Base-by-base conservation (phyloP, 106 monocot species). In the Phalaenopsis equestris region DNA sequence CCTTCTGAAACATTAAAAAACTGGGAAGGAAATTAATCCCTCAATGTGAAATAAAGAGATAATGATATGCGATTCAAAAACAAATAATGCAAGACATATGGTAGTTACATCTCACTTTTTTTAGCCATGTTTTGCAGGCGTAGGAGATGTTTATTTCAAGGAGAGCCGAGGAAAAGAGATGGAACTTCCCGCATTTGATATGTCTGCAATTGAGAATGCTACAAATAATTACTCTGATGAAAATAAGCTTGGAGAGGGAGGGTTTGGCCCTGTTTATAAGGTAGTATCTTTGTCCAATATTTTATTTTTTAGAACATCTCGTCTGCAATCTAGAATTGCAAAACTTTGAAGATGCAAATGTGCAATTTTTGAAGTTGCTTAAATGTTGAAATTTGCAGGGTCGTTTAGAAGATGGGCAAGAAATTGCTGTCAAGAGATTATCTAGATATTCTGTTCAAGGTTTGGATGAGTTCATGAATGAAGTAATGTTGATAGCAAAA, bases 201-300 rank as follows among this genome's bases (percentile, higher is more conserved):
- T 82, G 77, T 30, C 14, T 67, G 24, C 67, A 39, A 77, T 82
- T 56, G 49, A 38, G 17, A 68, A 21, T 77, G 77, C 82, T 12
- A 82, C 82, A 19, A 82, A 70, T n/a, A 72, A 77, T 55, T 82
- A 77, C 55, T 82, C 77, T 36, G 36, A 55, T 5, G 70, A 67
- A 82, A 82, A 82, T 67, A 82, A 82, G 39, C 76, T 82, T 41
- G 82, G 82, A 64, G 77, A 82, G 43, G 82, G 82, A 37, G 82
- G 82, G 49, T 82, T 82, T 82, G 82, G 82, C 65, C 67, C 76
- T 77, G 82, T 82, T 77, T 82, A 82, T 52, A 82, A 77, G 82
- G 82, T 82, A 68, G 82, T 82, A 68, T n/a, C 52, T 52, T 52
- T 52, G 10, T 30, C 30, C 30, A 30, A 30, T 30, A 30, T 30